phyloP scores from a whole-genome alignment of 2,329 filamentous ascomycete species.

The Lachnellula hyalina region DNA sequence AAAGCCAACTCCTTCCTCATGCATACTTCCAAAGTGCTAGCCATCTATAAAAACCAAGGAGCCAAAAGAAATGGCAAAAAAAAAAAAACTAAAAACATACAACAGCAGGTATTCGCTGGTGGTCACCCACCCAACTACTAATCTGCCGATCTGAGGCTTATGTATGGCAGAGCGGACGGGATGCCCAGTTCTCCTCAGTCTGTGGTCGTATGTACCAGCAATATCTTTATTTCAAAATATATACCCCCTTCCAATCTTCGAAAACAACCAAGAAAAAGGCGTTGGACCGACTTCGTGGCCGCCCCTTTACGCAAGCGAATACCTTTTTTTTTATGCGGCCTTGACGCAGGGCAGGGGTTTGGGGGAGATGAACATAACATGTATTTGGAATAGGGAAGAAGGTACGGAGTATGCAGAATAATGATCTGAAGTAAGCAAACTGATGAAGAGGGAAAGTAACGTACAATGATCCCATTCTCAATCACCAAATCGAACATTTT shows the following conservation, averaged over 20 bases:
- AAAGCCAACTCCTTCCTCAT: too few relatives aligned
- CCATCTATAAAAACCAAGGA: neutral
- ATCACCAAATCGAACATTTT: conserved; percentile 35
- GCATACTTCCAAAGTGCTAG: neutral
- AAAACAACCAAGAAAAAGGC: neutral
- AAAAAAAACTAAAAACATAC: neutral
- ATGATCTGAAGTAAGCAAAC: neutral
- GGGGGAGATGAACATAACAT: too few relatives aligned
- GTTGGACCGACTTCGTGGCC: neutral
- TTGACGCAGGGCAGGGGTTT: neutral
- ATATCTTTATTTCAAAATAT: neutral
- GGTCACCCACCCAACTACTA: too few relatives aligned
- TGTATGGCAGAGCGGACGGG: too few relatives aligned
- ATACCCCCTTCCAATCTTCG: neutral
- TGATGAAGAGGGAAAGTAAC: conserved; percentile 5
- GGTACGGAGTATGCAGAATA: too few relatives aligned
- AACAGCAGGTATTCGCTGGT: too few relatives aligned
- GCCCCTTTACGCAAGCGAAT: neutral
- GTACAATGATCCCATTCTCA: conserved; percentile 38
- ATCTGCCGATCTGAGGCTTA: too few relatives aligned
- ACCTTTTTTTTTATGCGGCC: neutral
- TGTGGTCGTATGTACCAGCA: neutral
- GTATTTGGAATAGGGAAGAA: too few relatives aligned
- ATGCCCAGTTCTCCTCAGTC: too few relatives aligned
- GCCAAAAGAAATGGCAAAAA: neutral